Evolutionary conservation across 257 asterid species (phyloP), one percentile per base, ranked within the genome.

Genomic region (Oldenlandia corymbosa): DNA sequence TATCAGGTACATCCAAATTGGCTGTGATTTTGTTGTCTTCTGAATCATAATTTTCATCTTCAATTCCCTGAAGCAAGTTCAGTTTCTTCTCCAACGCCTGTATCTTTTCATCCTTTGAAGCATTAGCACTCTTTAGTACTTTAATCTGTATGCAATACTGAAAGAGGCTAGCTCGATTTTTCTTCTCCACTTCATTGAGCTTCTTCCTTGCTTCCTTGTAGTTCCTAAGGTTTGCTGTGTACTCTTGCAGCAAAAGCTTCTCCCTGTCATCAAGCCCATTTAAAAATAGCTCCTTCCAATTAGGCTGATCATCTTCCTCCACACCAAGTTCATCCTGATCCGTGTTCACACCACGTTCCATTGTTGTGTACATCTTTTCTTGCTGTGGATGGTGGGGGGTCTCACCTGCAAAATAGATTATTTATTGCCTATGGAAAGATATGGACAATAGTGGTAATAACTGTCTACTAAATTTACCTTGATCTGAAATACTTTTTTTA

Each of bases 131-230:
- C 71, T 60, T 76, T 24, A 82, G 76, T 60, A 82, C 72, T 77
- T 71, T 76, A 43, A 76, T 69, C 75, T 76, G 83, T 51, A 80
- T 67, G 60, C 76, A 80, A 46, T 72, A 73, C 54, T 80, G 81
- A 62, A 80, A 80, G 62, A 68, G 78, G 64, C 76, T 67, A 5
- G 85, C 80, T 34, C 85, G 52, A 43, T 79, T 80, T 68, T 66
- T 74, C 76, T 80, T 80, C 65, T 77, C 83, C 28, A 70, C 80
- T 62, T 77, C 82, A 69, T 66, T 77, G 31, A 80, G 85, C 71
- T 77, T 80, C 76, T 60, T 80, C 75, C 68, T 80, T 28, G 71
- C 70, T 21, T 78, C 85, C 75, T 72, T 80, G 69, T 74, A 75
- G 54, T 77, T 69, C 69, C 77, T 65, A 54, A 77, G 81, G 13